These are phyloP conservation scores for Echium plantagineum DNA, from an alignment of 257 asterid species.

Conservation along the genomic window DNA sequence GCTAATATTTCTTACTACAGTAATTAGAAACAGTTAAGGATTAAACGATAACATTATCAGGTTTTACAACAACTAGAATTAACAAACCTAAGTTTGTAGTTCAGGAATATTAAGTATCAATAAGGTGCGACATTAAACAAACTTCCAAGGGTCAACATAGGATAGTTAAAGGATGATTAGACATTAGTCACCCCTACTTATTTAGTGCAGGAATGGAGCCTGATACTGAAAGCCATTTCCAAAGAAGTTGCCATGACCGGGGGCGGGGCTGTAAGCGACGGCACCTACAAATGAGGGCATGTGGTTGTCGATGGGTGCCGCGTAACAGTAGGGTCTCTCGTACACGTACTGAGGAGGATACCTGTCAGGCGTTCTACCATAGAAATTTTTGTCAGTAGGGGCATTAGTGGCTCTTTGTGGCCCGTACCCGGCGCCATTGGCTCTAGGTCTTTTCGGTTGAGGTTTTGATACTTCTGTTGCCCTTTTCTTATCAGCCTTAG, in stretches of 20 bases:
- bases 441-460: constrained; percentile 90
- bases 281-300: constrained; percentile 48
- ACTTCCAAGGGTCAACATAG: constrained; percentile 55
- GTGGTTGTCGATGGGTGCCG: constrained; percentile 19
- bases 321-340: constrained; percentile 42
- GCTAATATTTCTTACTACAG: constrained; percentile 32
- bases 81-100: constrained; percentile 24
- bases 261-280: constrained; percentile 49
- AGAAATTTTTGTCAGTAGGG: constrained; percentile 60
- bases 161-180: constrained; percentile 48
- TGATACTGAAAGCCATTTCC: constrained; percentile 89
- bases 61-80: constrained; percentile 66
- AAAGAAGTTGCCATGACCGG: constrained; percentile 72
- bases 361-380: constrained; percentile 51
- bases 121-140: constrained; percentile 39
- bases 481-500: constrained; percentile 87
- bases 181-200: constrained; percentile 42
- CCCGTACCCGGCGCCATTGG: constrained; percentile 51
- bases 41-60: constrained; percentile 28
- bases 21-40: too few species aligned
- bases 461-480: constrained; percentile 93
- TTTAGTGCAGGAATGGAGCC: constrained; percentile 88
- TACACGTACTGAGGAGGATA: constrained; percentile 61
- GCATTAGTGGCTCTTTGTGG: constrained; percentile 37
- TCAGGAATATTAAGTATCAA: constrained; percentile 27